Base-by-base conservation (phyloP, 805 yeast genomes). In the Citeromyces matritensis region DNA sequence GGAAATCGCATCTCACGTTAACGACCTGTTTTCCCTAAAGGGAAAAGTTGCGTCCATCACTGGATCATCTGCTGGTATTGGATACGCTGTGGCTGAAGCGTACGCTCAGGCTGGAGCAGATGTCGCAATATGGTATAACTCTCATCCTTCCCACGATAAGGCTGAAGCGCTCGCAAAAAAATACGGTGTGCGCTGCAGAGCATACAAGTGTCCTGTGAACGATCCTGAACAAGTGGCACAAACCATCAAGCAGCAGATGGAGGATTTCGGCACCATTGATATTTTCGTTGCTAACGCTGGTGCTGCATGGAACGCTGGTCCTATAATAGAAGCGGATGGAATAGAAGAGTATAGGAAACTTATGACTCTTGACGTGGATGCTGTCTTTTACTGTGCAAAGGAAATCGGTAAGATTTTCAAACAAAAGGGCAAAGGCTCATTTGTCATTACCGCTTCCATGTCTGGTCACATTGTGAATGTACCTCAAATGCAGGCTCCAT, bases 251-350 rank as follows among this genome's bases (percentile, higher is more conserved):
- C 63, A 61, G 49, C 70, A 73, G 38, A 67, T 60, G 39, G 40
- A 53, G 36, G 93, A 82, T 46, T 83, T 84, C 49, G 91, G 88
- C 19, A 69, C 70, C 38, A 71, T 84, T 41, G 94, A 84, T 52
- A 58, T 82, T 17, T 77, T 81, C 45, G 91, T 84, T 30, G 93
- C 93, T 43, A 84, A 84, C 51, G 95, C 95, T 9, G 95, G 95
- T 27, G 72, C 82, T 30, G 74, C 84, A 10, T 83, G 93, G 93
- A 64, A 71, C 14, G 60, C 67, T 19, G 85, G 86, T 14, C 67
- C 67, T 12, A 49, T 72, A 38, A 32, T 43, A 5, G 56, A 55
- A 29, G 58, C 57, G 3, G 62, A 57, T 30, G 71, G 69, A 38
- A 62, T 62, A 40, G 55, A 57, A 33, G 73, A 71, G 43, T 85